These are phyloP conservation scores for Fusarium sp. DNA, from an alignment of 2,329 filamentous ascomycete species.

Conservation along the genomic window DNA sequence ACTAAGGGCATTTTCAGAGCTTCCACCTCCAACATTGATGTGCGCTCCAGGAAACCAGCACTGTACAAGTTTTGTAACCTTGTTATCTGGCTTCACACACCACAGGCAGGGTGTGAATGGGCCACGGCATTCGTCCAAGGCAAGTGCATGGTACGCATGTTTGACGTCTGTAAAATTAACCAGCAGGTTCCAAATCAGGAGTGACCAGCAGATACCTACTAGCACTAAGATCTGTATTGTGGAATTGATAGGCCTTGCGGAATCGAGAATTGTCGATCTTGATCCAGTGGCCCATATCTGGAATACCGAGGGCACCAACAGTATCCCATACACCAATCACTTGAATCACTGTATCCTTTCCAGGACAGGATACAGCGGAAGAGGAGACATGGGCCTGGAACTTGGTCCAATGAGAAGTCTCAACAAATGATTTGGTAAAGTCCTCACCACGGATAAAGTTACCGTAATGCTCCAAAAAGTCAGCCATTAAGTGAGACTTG, in stretches of 20 bases:
- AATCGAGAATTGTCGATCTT: background rate
- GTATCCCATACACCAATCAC: conserved; percentile 14
- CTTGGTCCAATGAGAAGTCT: background rate
- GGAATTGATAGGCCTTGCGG: conserved; percentile 7
- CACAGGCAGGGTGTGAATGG: conserved; percentile 5
- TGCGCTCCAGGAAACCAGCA: conserved; percentile 20
- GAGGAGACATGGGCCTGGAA: background rate
- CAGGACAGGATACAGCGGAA: background rate
- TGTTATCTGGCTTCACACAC: background rate
- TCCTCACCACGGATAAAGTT: conserved; percentile 4
- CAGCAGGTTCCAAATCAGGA: no score
- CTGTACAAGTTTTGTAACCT: background rate
- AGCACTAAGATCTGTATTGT: conserved; percentile 5
- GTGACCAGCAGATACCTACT: no score
- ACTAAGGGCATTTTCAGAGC: background rate
- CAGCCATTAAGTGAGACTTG: conserved; percentile 21
- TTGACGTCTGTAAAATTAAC: background rate
- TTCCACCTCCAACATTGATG: conserved; percentile 12
- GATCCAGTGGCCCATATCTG: conserved; percentile 3
- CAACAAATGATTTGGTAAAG: background rate
- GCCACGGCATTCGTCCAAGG: conserved; percentile 2
- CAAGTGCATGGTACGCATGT: conserved; percentile 10
- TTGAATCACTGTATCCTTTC: conserved; percentile 2
- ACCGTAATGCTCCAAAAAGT: conserved; percentile 20
- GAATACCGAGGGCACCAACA: conserved; percentile 4